Percentiles rank a stretch among this genome's conserved stretches.
Conservation (phyloP, 1,284 basidiomycete species). For the Quambalaria eucalypti region DNA sequence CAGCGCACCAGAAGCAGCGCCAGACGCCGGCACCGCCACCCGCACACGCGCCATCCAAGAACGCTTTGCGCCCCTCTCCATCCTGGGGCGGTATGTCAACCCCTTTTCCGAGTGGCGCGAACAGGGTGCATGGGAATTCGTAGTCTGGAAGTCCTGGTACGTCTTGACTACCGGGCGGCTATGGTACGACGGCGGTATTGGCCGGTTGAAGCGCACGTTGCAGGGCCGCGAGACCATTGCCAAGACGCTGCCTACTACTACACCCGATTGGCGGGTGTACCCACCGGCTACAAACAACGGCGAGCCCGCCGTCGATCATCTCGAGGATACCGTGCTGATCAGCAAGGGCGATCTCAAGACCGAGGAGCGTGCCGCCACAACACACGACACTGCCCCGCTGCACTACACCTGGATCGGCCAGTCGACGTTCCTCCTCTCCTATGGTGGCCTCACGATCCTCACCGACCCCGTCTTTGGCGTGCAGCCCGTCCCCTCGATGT, state of each 20-base stretch:
- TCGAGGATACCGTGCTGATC: background rate
- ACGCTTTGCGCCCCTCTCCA: slow-evolving; percentile 37
- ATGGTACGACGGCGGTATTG: slow-evolving; percentile 41
- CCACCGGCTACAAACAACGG: background rate
- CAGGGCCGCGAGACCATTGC: slow-evolving; percentile 19
- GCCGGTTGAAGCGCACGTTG: slow-evolving; percentile 17
- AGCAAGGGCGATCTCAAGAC: background rate
- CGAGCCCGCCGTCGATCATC: background rate
- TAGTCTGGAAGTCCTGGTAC: slow-evolving; percentile 24
- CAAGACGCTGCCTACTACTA: slow-evolving; percentile 21
- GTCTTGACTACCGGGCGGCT: slow-evolving; percentile 23
- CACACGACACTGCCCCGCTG: background rate
- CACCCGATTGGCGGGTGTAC: slow-evolving; percentile 16
- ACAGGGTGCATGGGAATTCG: slow-evolving; percentile 49
- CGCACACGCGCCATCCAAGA: slow-evolving; percentile 30
- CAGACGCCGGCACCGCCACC: background rate
- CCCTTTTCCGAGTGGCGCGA: slow-evolving; percentile 52
- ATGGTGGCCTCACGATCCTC: slow-evolving; percentile 49
- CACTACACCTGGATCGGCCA: slow-evolving; percentile 18
- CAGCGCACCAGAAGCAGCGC: background rate
- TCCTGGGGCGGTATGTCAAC: slow-evolving; percentile 46
- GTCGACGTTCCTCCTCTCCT: slow-evolving; percentile 48
- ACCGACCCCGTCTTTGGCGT: slow-evolving; percentile 52
- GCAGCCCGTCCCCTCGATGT: slow-evolving; percentile 47
- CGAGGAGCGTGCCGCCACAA: background rate